Conservation (phyloP, 1,139 yeast species). For the Candida tropicalis region DNA sequence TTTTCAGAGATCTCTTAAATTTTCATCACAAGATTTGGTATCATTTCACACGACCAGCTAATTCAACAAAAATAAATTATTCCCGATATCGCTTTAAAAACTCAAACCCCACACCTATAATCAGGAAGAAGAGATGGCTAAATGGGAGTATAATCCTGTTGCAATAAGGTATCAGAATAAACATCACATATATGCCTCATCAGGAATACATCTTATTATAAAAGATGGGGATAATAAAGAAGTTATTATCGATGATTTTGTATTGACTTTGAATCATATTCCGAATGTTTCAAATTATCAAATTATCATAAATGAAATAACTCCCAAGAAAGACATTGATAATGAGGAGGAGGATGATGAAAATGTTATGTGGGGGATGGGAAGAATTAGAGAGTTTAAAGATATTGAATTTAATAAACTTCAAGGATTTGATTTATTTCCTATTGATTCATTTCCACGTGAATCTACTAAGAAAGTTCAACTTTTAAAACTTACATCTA, state of each 20-base stretch:
- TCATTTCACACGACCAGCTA: neutral
- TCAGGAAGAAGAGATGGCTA: neutral
- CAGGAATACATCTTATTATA: constrained; percentile 30
- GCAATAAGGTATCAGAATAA: constrained; percentile 27
- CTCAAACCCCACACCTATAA: neutral
- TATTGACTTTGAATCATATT: constrained; percentile 23
- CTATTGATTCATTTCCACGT: constrained; percentile 22
- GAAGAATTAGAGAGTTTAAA: constrained; percentile 3
- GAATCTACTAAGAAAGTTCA: neutral
- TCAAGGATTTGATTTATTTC: constrained; percentile 32
- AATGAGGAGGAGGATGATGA: neutral
- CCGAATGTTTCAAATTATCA: constrained; percentile 19
- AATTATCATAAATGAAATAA: constrained; percentile 21
- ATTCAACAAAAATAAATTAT: neutral
- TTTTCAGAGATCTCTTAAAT: neutral
- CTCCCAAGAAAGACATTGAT: neutral
- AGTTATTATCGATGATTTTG: constrained; percentile 18
- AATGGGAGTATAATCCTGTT: constrained; percentile 24
- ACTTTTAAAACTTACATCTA: neutral
- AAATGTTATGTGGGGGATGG: constrained; percentile 10
- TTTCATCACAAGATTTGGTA: neutral
- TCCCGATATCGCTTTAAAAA: too few relatives aligned
- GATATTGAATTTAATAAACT: constrained; percentile 19
- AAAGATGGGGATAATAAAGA: constrained; percentile 16
- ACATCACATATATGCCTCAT: constrained; percentile 23